These are phyloP conservation scores for Starmerella tilneyi DNA, from an alignment of 805 yeast species.

Conservation along the genomic window DNA sequence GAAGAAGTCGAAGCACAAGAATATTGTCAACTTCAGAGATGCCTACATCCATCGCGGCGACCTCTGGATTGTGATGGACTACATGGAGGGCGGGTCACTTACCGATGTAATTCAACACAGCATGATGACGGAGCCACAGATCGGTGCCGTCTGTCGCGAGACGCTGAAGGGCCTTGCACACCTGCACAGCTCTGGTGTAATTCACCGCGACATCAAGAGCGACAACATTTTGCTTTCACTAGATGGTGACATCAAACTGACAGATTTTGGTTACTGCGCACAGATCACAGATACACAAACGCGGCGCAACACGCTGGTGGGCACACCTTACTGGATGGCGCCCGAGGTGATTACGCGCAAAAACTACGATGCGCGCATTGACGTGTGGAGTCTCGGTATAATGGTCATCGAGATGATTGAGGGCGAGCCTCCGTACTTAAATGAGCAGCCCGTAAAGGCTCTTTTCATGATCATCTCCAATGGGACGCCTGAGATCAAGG, in stretches of 20 bases:
- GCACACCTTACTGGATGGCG: constrained; percentile 99
- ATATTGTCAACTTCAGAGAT: constrained; percentile 89
- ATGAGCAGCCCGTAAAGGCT: constrained; percentile 91
- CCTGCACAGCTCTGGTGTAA: constrained; percentile 82
- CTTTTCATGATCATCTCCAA: constrained; percentile 88
- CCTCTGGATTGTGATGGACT: constrained; percentile 97
- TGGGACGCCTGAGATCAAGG: constrained; percentile 89
- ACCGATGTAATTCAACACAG: constrained; percentile 92
- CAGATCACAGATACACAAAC: constrained; percentile 70
- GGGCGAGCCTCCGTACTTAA: constrained; percentile 96
- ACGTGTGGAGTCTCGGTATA: constrained; percentile 95
- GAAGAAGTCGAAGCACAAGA: constrained; percentile 82
- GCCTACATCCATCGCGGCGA: constrained; percentile 53
- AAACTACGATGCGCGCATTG: constrained; percentile 94
- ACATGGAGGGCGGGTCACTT: constrained; percentile 96
- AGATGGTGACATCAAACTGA: constrained; percentile 81
- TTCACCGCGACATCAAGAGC: constrained; percentile 92
- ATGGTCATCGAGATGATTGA: constrained; percentile 98
- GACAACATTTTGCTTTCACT: constrained; percentile 79
- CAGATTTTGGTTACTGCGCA: constrained; percentile 96
- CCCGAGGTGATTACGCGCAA: constrained; percentile 94
- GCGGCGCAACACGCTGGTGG: constrained; percentile 96
- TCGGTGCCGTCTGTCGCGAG: constrained; percentile 89
- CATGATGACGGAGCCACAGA: constrained; percentile 79
- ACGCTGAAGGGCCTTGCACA: constrained; percentile 78